Conservation (phyloP, 768 basidiomycete genomes). For the Suillus weaverae region DNA sequence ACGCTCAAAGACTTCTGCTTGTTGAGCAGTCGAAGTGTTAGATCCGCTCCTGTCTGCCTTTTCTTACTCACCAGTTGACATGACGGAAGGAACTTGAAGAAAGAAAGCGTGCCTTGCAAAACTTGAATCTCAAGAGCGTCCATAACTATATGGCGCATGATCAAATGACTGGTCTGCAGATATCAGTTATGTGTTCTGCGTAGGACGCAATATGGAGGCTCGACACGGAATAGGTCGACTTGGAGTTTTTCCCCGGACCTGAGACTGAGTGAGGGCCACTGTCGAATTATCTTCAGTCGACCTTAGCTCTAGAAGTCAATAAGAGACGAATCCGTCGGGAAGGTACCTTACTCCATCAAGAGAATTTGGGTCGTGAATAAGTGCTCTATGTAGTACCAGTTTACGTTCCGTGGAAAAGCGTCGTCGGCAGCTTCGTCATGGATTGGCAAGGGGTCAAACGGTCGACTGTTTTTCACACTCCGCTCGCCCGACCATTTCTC, state of each 20-base stretch:
- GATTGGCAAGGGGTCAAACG: too few species aligned
- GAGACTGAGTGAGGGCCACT: too few species aligned
- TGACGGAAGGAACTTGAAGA: background rate
- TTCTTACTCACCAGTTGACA: background rate
- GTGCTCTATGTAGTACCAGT: background rate
- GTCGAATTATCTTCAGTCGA: background rate
- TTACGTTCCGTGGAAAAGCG: too few species aligned
- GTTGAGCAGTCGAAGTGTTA: conserved; percentile 8
- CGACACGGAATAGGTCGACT: background rate
- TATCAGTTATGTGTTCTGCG: background rate
- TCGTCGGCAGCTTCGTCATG: too few species aligned
- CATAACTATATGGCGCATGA: background rate
- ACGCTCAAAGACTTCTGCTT: conserved; percentile 34
- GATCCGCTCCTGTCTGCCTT: background rate
- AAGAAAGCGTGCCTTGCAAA: background rate
- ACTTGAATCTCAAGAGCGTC: background rate
- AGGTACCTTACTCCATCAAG: background rate
- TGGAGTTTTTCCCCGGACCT: background rate
- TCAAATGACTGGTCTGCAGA: background rate
- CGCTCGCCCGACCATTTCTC: too few species aligned
- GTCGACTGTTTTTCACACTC: too few species aligned
- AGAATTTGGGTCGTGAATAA: background rate
- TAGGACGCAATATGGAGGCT: background rate
- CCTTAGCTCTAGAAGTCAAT: background rate
- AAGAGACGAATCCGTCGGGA: background rate